Conservation (phyloP, 176 grass and related monocot species). For the maize (Zea mays) region Zm-B73-REFERENCE-NAM-5.0 NC_050096.1:36154001-36154500, state of each 20-base stretch:
- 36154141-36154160: neutral
- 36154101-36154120: neutral
- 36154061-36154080: conserved; percentile 35
- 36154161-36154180: neutral
- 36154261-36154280: neutral
- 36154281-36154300: conserved; percentile 34
- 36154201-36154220: conserved; percentile 46
- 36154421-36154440: too few species aligned
- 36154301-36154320: conserved; percentile 2
- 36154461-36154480: too few species aligned
- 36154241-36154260: neutral
- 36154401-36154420: too few species aligned
- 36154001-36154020: conserved; percentile 36
- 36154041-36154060: conserved; percentile 48
- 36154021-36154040: conserved; percentile 54
- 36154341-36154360: too few species aligned
- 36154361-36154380: too few species aligned
- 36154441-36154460: too few species aligned
- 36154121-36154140: neutral
- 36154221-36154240: conserved; percentile 5
- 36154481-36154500: too few species aligned
- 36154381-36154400: too few species aligned
- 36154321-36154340: too few species aligned
- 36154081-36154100: neutral
- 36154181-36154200: conserved; percentile 9